Percentiles rank a stretch among this genome's conserved stretches.
These are phyloP conservation scores for Crataegus laevigata DNA, from an alignment of 306 rosid species.

Conservation along the genomic window DNA sequence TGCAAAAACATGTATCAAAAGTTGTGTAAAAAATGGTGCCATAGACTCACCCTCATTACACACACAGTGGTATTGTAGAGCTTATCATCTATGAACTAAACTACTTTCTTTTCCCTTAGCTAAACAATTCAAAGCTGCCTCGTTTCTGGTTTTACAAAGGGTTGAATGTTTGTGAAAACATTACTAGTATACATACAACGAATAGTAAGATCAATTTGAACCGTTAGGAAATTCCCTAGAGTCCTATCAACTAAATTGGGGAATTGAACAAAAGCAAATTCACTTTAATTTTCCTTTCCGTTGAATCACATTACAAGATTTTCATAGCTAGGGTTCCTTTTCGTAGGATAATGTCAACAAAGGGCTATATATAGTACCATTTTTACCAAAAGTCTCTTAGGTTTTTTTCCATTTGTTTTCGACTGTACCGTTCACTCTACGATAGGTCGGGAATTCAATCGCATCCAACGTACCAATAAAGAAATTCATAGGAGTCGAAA, in stretches of 20 bases:
- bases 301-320: background rate
- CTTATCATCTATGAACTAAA: background rate
- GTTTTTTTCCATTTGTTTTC: background rate
- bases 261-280: background rate
- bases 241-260: background rate
- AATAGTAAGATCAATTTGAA: background rate
- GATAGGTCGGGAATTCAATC: background rate
- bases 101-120: constrained; percentile 12
- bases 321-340: background rate
- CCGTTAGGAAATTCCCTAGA: background rate
- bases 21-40: too few species aligned
- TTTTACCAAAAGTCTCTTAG: background rate
- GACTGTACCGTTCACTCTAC: background rate
- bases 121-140: background rate
- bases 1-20: too few species aligned
- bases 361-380: background rate
- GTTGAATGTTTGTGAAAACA: constrained; percentile 1
- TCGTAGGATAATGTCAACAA: background rate
- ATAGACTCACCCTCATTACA: too few species aligned
- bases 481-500: background rate
- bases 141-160: constrained; percentile 27
- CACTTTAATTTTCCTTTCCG: background rate
- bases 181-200: background rate
- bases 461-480: too few species aligned
- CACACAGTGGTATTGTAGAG: background rate